A percentile compares a stretch with the other conserved stretches of the same genome.
phyloP scores from a whole-genome alignment of 2,329 filamentous ascomycete species.

The Alternaria consortialis region DNA sequence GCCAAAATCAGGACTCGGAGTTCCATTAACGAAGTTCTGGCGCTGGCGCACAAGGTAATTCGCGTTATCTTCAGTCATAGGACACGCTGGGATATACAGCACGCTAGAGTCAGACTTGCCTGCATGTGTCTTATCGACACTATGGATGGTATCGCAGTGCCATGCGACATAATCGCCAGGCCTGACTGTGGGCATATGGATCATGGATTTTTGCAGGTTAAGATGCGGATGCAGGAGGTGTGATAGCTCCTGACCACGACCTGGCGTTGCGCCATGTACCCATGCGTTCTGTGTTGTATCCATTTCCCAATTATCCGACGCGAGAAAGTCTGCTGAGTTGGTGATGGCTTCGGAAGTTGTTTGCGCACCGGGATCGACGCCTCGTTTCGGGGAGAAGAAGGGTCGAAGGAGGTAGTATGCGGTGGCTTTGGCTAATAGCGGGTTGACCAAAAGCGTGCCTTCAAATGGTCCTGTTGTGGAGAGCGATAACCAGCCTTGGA shows the following conservation, averaged over 20 bases:
- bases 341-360: constrained; percentile 42
- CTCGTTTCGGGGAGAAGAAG: constrained; percentile 72
- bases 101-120: constrained; percentile 81
- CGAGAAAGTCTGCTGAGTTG: constrained; percentile 55
- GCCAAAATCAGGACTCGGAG: constrained; percentile 59
- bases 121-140: constrained; percentile 80
- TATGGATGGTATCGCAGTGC: constrained; percentile 85
- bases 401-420: constrained; percentile 84
- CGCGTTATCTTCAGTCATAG: constrained; percentile 78
- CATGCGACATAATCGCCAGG: constrained; percentile 80
- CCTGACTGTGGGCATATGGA: constrained; percentile 72
- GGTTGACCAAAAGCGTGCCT: constrained; percentile 84
- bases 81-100: constrained; percentile 87
- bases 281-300: constrained; percentile 62
- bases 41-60: constrained; percentile 75
- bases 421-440: constrained; percentile 76
- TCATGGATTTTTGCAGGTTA: constrained; percentile 72
- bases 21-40: constrained; percentile 72
- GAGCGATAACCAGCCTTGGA: constrained; percentile 89
- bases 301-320: constrained; percentile 69
- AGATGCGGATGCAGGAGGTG: constrained; percentile 74
- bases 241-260: constrained; percentile 74
- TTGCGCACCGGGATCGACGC: constrained; percentile 45
- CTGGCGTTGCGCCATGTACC: constrained; percentile 75
- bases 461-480: constrained; percentile 75